These are phyloP conservation scores for Hirschioporus abietinus DNA, from an alignment of 768 basidiomycete genomes.

Conservation along the genomic window DNA sequence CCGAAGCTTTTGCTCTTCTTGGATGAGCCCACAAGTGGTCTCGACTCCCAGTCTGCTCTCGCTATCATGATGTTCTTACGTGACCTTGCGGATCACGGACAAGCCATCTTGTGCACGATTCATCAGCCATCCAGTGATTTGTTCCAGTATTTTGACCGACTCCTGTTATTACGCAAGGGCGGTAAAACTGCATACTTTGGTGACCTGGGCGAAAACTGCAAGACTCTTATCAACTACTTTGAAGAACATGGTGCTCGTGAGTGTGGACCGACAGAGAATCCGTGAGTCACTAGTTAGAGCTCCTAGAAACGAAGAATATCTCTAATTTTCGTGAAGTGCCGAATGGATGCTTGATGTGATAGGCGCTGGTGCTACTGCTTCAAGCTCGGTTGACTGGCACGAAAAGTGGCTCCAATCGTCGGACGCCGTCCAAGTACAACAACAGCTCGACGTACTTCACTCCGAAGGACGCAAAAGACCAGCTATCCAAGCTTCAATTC, in stretches of 20 bases:
- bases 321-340: not conserved
- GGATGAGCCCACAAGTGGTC: constrained; percentile 56
- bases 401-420: constrained; percentile 29
- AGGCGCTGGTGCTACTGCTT: constrained; percentile 33
- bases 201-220: constrained; percentile 57
- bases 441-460: not conserved
- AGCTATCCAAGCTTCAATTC: not conserved
- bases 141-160: constrained; percentile 48
- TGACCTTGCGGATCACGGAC: constrained; percentile 48
- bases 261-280: constrained; percentile 69
- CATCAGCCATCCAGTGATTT: constrained; percentile 43
- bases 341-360: constrained; percentile 27
- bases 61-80: constrained; percentile 41
- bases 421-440: not conserved
- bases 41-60: constrained; percentile 50
- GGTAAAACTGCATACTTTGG: constrained; percentile 70
- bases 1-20: constrained; percentile 63
- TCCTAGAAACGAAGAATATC: not conserved
- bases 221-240: constrained; percentile 73
- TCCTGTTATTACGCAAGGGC: constrained; percentile 44
- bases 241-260: constrained; percentile 56
- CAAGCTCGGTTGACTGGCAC: constrained; percentile 31
- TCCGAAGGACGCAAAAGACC: constrained; percentile 2
- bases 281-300: constrained; percentile 30
- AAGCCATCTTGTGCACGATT: constrained; percentile 53